A percentile compares a stretch with the other conserved stretches of the same genome.
Conservation (phyloP, 2,329 filamentous ascomycete species). For the Blastomyces gilchristii region DNA sequence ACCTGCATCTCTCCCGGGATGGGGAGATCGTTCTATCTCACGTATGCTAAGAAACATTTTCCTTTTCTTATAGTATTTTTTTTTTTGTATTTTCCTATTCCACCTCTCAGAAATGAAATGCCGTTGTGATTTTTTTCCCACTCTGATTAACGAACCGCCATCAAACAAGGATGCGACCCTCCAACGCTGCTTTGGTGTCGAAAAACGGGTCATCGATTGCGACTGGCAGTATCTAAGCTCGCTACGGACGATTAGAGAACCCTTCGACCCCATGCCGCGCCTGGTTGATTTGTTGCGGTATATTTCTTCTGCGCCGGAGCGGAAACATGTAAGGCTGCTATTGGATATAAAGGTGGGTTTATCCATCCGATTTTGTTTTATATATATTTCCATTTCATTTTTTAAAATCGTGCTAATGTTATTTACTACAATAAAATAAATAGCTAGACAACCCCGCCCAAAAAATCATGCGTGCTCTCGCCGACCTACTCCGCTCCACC, state of each 20-base stretch:
- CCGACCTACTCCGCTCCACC: constrained; percentile 50
- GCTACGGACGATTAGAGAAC: constrained; percentile 56
- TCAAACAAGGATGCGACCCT: constrained; percentile 57
- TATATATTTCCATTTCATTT: neutral
- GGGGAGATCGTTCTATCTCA: constrained; percentile 77
- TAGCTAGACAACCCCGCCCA: constrained; percentile 41
- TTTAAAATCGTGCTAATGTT: neutral
- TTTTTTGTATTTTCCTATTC: neutral
- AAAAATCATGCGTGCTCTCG: constrained; percentile 60
- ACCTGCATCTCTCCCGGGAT: constrained; percentile 73
- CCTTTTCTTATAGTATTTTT: no score
- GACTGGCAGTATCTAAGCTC: constrained; percentile 63
- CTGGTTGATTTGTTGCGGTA: constrained; percentile 65
- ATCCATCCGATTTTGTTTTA: no score
- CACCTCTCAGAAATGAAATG: neutral
- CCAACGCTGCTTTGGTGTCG: constrained; percentile 70
- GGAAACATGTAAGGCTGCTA: constrained; percentile 65
- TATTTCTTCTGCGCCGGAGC: constrained; percentile 51
- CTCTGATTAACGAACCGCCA: neutral
- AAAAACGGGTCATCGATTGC: constrained; percentile 61
- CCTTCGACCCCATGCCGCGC: constrained; percentile 61
- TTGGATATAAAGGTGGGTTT: constrained; percentile 71
- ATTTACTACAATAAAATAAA: neutral
- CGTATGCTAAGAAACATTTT: constrained; percentile 37
- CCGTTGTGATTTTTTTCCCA: neutral